Percentiles rank a stretch among this genome's conserved stretches.
Conservation (phyloP, 352 stramenopile genomes). For the Thalassiosira mediterranea region DNA sequence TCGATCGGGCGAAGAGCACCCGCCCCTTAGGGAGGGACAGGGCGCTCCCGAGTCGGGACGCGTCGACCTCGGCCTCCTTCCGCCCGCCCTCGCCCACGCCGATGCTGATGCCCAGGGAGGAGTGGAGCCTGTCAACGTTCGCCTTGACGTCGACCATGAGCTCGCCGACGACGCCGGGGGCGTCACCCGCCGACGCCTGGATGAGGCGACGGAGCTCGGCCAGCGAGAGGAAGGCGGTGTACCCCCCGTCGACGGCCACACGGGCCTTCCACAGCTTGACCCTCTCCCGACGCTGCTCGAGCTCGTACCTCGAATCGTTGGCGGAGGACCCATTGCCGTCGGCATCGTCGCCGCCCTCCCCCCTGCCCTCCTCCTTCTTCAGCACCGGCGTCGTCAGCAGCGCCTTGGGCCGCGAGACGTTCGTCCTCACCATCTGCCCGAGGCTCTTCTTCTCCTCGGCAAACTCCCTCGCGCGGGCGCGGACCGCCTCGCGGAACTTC, state of each 20-base stretch:
- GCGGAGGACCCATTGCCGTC: conserved; percentile 13
- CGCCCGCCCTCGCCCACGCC: conserved; percentile 30
- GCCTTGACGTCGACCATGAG: conserved; percentile 64
- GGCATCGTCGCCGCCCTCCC: not conserved
- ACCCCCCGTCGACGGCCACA: conserved; percentile 73
- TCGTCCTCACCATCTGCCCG: conserved; percentile 65
- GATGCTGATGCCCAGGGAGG: conserved; percentile 40
- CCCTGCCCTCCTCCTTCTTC: conserved; percentile 27
- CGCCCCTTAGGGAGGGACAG: conserved; percentile 74
- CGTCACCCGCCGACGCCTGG: conserved; percentile 44
- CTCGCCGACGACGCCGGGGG: conserved; percentile 57
- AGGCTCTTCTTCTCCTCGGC: conserved; percentile 66
- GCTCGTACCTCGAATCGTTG: conserved; percentile 44
- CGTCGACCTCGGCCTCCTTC: conserved; percentile 43
- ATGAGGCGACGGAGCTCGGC: conserved; percentile 69
- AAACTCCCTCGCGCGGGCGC: conserved; percentile 71
- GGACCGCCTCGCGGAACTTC: conserved; percentile 36
- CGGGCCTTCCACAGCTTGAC: conserved; percentile 75
- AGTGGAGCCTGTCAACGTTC: conserved; percentile 54
- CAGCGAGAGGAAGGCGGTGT: conserved; percentile 72
- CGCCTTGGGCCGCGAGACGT: conserved; percentile 75
- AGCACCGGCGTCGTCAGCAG: conserved; percentile 67
- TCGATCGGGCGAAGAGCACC: conserved; percentile 62
- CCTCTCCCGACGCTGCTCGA: conserved; percentile 42
- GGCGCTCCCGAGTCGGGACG: conserved; percentile 50